Base-by-base conservation (phyloP, 768 basidiomycete species). In the Agrocybe pediades region DNA sequence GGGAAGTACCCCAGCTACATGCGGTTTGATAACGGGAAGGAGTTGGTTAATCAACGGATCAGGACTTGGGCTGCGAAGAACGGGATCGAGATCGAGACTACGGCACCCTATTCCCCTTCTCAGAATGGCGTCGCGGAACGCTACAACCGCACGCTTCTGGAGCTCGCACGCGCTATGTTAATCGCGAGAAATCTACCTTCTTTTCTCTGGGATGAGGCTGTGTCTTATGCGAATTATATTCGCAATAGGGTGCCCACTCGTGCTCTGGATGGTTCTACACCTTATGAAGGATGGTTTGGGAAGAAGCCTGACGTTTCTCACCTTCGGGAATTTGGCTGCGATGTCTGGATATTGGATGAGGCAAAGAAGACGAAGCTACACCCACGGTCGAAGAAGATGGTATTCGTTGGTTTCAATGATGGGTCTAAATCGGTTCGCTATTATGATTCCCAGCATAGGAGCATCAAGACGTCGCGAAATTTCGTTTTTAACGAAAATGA, bases 81-180 rank as follows among this genome's bases (percentile, higher is more conserved):
- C 7, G 57, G 54, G 27, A 55, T 55, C 16, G 46, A 42, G 26
- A 42, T 59, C 1, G 49, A 60, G 21, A 19, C 40, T 1, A 45
- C 56, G 9, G 55, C 59, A 25, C 56, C 53, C 13, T 60, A 60
- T 41, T 57, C 59, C 7, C 56, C 45, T n/a, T 49, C 59, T 1
- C 53, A 57, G 48, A 57, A 60, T 46, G 59, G 59, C 11, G 30
- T 57, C 7, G 59, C 59, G 8, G 59, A 60, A 25, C 23, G 49
- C 2, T 55, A 55, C 20, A 60, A 60, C 33, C 40, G 43, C 11
- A 60, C 52, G 1, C 42, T 16, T 0, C n/a, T 71, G 0, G 65
- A 74, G 41, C 33, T 72, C 2, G 63, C 57, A 1, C 21, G 58
- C 0, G 62, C 71, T 0, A 76, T 78, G 73, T 9, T 76, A 7